Evolutionary conservation across 2,329 filamentous ascomycete species (phyloP), one percentile per base, ranked within the genome.

Genomic region (Penicillium sp.): DNA sequence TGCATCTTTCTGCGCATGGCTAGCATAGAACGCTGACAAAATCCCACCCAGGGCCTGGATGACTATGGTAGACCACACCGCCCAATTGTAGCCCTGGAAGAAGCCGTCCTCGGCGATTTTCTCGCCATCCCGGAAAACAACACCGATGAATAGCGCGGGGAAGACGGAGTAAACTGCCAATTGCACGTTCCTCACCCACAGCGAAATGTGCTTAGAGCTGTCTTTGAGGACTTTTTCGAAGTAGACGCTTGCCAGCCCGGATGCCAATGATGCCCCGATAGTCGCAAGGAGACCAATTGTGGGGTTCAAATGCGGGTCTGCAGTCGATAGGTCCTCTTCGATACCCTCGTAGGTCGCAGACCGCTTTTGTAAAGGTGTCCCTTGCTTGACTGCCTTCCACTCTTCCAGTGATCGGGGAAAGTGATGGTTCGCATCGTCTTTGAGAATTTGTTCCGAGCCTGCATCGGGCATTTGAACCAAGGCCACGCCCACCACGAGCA

Each of bases 181-280:
- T 73, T 99, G 94, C 44, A 97, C 89, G 71, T 97, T 99, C 58
- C 94, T 87, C 42, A 94, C 87, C 94, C 94, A 99, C 13, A 97
- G 81, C 0, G 91, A 93, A 5, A 87, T 87, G 45, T 86, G 83
- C 2, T 83, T 82, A 0, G 84, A 82, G n/a, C 89, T 89, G 61
- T 96, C 89, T 72, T 95, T 96, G 52, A 97, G 80, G 3, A 97
- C 86, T 75, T 95, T 97, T 72, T 97, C 78, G 60, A 80, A 79
- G 49, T 77, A 78, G 2, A 79, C 91, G 0, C 92, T 90, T 0
- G 91, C 93, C 46, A 96, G 77, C 2, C 92, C 92, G 1, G 92
- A 96, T 7, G 94, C 83, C 9, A 87, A 79, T 48, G 91, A 92
- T 11, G 92, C 89, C 10, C 89, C 77, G 39, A 96, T 75, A 0